Conservation (phyloP, 163 green algal species). For the Scenedesmus sp. region DNA sequence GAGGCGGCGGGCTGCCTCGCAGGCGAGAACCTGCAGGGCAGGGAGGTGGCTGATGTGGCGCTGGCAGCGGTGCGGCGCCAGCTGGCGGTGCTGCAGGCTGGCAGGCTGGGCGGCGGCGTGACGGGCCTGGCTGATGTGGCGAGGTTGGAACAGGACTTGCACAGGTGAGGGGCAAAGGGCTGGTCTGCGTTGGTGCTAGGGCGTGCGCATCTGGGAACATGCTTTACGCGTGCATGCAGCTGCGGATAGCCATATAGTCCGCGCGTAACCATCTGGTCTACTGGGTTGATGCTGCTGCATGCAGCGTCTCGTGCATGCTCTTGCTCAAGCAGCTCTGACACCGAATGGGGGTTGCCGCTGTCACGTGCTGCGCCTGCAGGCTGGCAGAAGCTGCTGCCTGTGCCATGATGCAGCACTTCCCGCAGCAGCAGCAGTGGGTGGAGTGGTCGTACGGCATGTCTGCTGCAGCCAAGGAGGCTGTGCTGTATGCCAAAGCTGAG, state of each 20-base stretch:
- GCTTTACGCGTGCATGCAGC: not conserved
- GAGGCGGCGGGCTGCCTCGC: not conserved
- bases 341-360: not conserved
- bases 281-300: too few species aligned
- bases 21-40: not conserved
- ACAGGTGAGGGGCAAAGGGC: not conserved
- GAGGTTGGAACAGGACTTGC: not conserved
- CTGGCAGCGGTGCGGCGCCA: not conserved
- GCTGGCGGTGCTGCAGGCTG: not conserved
- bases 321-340: not conserved
- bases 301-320: not conserved
- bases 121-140: not conserved
- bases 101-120: not conserved
- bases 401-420: not conserved
- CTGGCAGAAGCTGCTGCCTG: not conserved
- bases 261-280: too few species aligned
- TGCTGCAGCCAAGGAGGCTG: constrained; percentile 27
- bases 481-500: not conserved
- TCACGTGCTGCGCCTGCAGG: not conserved
- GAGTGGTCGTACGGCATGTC: constrained; percentile 34
- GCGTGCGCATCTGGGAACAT: too few species aligned
- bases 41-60: not conserved
- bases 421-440: not conserved
- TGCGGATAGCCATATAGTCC: too few species aligned
- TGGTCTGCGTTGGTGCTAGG: not conserved